These are phyloP conservation scores for Salix koriyanagi DNA, from an alignment of 345 rosid species.

Conservation along the genomic window DNA sequence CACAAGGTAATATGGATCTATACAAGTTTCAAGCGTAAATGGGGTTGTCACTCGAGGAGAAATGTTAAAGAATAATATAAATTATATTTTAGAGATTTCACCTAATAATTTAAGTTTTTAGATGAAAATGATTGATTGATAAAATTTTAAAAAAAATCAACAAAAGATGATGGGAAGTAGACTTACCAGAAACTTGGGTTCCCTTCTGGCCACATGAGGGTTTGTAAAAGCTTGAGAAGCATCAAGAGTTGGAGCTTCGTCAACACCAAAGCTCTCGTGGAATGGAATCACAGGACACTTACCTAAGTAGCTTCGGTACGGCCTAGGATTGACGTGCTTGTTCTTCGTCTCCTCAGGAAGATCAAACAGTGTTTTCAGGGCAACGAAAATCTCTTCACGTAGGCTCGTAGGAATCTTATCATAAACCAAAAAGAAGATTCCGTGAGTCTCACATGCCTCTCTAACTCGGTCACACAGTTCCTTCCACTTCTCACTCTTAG, in stretches of 20 bases:
- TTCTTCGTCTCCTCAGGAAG: conserved; percentile 41
- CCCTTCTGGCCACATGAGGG: conserved; percentile 48
- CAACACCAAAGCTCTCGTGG: conserved; percentile 40
- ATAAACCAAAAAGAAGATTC: conserved; percentile 29
- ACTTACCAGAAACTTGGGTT: conserved; percentile 37
- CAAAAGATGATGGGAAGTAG: background rate
- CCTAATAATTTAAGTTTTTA: fast-evolving
- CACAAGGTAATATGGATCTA: too few relatives aligned
- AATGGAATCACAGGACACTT: conserved; percentile 27
- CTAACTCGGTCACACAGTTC: conserved; percentile 27
- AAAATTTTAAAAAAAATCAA: too few relatives aligned
- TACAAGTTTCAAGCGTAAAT: too few relatives aligned
- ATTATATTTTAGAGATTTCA: too few relatives aligned
- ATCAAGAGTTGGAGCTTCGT: conserved; percentile 18
- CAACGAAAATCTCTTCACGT: conserved; percentile 21
- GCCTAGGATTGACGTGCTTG: conserved; percentile 29
- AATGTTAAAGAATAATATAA: too few relatives aligned
- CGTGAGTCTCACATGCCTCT: conserved; percentile 39
- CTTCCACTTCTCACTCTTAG: conserved; percentile 12
- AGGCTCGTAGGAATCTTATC: conserved; percentile 9
- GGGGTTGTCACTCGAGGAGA: fast-evolving
- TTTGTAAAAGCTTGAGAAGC: conserved; percentile 26
- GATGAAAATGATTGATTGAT: fast-evolving
- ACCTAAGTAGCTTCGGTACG: conserved; percentile 35
- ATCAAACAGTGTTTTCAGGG: conserved; percentile 31